Evolutionary conservation across 306 rosid species (phyloP).

Genomic region (Clitoria ternatea): DNA sequence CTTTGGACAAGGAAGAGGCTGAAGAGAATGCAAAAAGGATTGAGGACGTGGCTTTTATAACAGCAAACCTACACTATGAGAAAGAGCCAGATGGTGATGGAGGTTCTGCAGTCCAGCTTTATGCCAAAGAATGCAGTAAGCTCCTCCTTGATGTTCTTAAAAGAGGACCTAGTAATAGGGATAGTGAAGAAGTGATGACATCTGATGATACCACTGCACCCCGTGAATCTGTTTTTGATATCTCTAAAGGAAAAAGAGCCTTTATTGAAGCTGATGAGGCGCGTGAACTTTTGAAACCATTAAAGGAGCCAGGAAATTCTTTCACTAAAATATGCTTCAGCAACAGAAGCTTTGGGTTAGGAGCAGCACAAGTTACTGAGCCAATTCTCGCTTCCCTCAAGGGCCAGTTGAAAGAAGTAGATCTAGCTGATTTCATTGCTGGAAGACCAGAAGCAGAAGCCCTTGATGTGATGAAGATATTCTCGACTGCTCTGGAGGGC

Average conservation of each 20-base stretch:
- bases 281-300: constrained; percentile 59
- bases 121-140: constrained; percentile 91
- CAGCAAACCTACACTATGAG: constrained; percentile 66
- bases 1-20: constrained; percentile 69
- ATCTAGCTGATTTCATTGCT: constrained; percentile 78
- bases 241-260: constrained; percentile 68
- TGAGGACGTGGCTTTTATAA: constrained; percentile 70
- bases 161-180: constrained; percentile 44
- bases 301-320: constrained; percentile 64
- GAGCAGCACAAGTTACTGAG: constrained; percentile 64
- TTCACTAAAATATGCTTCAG: constrained; percentile 91
- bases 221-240: constrained; percentile 58
- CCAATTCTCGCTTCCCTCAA: constrained; percentile 65
- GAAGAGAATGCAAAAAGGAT: constrained; percentile 72
- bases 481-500: constrained; percentile 73
- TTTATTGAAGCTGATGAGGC: constrained; percentile 88
- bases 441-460: constrained; percentile 87
- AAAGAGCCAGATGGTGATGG: constrained; percentile 96
- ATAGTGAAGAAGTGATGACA: constrained; percentile 28
- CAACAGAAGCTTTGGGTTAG: constrained; percentile 78
- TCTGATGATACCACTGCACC: constrained; percentile 30
- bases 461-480: constrained; percentile 68
- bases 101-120: constrained; percentile 92
- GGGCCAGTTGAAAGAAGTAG: constrained; percentile 77
- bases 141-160: constrained; percentile 80